These are phyloP conservation scores for Nitzschia sp. DNA, from an alignment of 108 stramenopile genomes.

Conservation along the genomic window DNA sequence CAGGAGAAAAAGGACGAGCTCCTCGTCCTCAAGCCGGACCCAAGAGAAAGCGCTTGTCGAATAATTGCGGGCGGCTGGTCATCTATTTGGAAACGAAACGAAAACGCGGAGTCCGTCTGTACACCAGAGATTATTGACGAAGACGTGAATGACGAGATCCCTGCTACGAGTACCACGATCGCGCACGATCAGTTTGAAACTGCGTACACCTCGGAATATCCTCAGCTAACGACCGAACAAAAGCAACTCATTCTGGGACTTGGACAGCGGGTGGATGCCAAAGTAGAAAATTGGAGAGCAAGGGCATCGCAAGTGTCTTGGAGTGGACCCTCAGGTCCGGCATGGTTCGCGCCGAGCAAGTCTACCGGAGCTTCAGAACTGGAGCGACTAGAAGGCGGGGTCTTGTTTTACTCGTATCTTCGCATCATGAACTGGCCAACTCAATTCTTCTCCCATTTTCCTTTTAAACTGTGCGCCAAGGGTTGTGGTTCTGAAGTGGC, in stretches of 20 bases:
- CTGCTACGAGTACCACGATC: no score
- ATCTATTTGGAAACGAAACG: background rate
- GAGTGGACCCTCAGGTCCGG: slow-evolving; percentile 24
- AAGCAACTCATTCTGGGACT: slow-evolving; percentile 2
- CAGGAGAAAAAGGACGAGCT: background rate
- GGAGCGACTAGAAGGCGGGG: slow-evolving; percentile 24
- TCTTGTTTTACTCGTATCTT: slow-evolving; percentile 30
- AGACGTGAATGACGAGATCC: background rate
- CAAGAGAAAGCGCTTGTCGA: slow-evolving; percentile 12
- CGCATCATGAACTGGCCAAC: slow-evolving; percentile 46
- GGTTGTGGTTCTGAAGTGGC: slow-evolving; percentile 64
- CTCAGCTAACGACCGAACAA: slow-evolving; percentile 1
- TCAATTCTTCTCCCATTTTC: slow-evolving; percentile 51
- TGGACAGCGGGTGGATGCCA: slow-evolving; percentile 4
- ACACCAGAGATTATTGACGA: background rate
- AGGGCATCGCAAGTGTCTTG: slow-evolving; percentile 26
- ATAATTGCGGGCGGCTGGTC: slow-evolving; percentile 1
- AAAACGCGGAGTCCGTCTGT: background rate
- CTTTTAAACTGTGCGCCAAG: slow-evolving; percentile 53
- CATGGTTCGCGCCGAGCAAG: background rate
- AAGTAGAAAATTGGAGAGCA: slow-evolving; percentile 16
- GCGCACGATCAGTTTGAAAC: background rate
- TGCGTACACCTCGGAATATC: slow-evolving; percentile 22
- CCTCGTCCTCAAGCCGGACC: background rate
- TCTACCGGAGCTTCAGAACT: background rate